Evolutionary conservation across 768 basidiomycete genomes (phyloP), one percentile per base, ranked within the genome.

Genomic region (Leccinum arenicola): DNA sequence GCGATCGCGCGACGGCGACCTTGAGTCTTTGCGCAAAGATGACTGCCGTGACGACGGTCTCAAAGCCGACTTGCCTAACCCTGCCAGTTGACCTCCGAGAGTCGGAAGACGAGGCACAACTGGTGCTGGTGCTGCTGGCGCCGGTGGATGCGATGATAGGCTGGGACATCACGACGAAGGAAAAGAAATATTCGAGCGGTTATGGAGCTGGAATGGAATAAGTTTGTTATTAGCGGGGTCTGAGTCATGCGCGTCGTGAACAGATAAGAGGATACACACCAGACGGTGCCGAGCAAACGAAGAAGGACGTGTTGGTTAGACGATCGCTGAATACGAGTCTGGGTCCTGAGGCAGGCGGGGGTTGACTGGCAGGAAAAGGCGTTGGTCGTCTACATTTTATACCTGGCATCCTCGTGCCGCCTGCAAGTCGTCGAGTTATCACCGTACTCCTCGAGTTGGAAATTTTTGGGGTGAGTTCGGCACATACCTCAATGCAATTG

Each of bases 11-110:
- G 21, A 52, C 64, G 21, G 65, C 59, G 23, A 54, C 49, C 60
- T 69, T 66, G 48, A 68, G 67, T 50, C 61, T 68, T 19, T 64
- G 62, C 5, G 64, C 54, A 55, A 68, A 69, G 55, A 68, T 49
- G 53, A 66, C 52, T 0, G 65, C 67, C 17, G 57, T 64, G 38
- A 68, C 67, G 6, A 59, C 67, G 15, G 65, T 68, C 59, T 66
- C 62, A 19, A 68, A 68, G 49, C 67, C 58, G 36, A 66, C 65
- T 36, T 56, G 58, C 12, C 65, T 63, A 45, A 8, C 55, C 27
- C 52, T 51, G 6, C n/a, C n/a, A 19, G 10, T 43, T 19, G 53
- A 49, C 17, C 57, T 27, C 11, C 6, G 40, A n/a, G 43, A 9
- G n/a, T 45, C 15, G 43, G 65, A 25, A n/a, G 52, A 43, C n/a